Conservation (phyloP, 345 rosid species). For the Eucalyptus marginata region DNA sequence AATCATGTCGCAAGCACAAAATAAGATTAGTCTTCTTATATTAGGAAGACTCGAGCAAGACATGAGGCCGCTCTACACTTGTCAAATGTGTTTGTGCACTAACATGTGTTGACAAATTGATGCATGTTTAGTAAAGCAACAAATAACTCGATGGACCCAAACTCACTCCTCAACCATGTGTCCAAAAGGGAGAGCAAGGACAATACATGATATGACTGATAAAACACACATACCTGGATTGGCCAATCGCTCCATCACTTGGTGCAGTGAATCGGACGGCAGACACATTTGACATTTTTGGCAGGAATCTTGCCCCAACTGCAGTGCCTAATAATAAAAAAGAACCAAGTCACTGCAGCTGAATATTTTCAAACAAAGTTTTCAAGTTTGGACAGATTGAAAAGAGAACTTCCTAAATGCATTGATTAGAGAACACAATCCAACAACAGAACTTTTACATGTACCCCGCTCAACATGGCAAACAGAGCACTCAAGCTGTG, state of each 20-base stretch:
- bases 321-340: constrained; percentile 43
- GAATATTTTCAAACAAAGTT: not conserved
- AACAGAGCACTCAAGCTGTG: not conserved
- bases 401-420: not conserved
- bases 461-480: not conserved
- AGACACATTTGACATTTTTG: constrained; percentile 80
- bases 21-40: not conserved
- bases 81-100: not conserved
- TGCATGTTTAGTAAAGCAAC: not conserved
- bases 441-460: not conserved
- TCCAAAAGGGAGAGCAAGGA: not conserved
- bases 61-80: not conserved
- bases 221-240: constrained; percentile 34
- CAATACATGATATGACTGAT: not conserved
- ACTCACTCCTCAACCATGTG: not conserved
- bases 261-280: constrained; percentile 52
- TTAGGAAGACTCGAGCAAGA: not conserved
- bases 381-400: not conserved
- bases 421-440: not conserved
- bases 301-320: constrained; percentile 55
- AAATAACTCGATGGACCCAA: not conserved
- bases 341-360: not conserved
- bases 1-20: not conserved
- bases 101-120: not conserved
- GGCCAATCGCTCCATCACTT: constrained; percentile 65